phyloP scores from a whole-genome alignment of 257 asterid genomes.

The Capsicum baccatum region DNA sequence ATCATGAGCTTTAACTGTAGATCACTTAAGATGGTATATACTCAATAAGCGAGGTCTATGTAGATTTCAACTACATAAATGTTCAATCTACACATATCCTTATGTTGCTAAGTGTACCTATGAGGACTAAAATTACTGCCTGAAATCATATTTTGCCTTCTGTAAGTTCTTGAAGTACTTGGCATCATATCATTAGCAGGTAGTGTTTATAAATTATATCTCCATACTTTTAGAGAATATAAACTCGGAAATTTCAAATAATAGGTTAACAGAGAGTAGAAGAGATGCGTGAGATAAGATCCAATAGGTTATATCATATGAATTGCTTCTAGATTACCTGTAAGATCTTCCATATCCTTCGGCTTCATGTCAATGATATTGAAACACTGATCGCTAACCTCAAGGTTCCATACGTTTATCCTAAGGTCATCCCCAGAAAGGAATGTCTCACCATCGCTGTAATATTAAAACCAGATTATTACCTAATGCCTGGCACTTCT shows the following conservation, averaged over 20 bases:
- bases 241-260: conserved; percentile 17
- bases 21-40: neutral
- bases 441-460: conserved; percentile 86
- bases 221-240: conserved; percentile 19
- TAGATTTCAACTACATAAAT: neutral
- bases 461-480: neutral
- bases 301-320: neutral
- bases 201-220: neutral
- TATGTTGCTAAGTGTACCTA: neutral
- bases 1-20: neutral
- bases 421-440: conserved; percentile 90
- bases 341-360: conserved; percentile 85
- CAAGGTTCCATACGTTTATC: conserved; percentile 86
- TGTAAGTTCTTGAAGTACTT: neutral
- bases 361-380: conserved; percentile 91
- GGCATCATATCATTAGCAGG: neutral
- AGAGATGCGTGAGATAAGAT: conserved; percentile 2
- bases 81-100: neutral
- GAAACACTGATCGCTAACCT: conserved; percentile 83
- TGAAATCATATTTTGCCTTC: conserved; percentile 8
- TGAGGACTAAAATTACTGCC: neutral
- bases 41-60: neutral
- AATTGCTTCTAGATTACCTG: conserved; percentile 50
- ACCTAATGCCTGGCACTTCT: conserved; percentile 7
- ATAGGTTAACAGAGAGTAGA: conserved; percentile 1